Conservation (phyloP, 202 grass and related monocot genomes). For the Panicum virgatum region DNA sequence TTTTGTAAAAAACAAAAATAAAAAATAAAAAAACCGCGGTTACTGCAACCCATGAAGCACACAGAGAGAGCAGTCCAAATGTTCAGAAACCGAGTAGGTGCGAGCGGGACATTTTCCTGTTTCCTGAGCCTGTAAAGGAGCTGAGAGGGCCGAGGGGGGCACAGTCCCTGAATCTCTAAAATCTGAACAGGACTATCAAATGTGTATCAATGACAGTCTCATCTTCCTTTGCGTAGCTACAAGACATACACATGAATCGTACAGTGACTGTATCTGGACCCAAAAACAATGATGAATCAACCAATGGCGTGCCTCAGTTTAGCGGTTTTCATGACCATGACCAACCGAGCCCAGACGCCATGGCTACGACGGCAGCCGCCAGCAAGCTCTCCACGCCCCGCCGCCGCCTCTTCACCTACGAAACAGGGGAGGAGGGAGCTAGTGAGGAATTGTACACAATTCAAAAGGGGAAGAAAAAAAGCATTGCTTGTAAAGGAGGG, state of each 20-base stretch:
- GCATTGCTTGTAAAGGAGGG: conserved; percentile 51
- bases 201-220: neutral
- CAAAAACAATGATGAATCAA: conserved; percentile 25
- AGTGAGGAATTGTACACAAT: no score
- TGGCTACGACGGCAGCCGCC: neutral
- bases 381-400: neutral
- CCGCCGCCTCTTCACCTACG: conserved; percentile 27
- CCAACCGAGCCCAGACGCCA: conserved; percentile 4
- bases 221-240: conserved; percentile 31
- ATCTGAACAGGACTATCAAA: neutral
- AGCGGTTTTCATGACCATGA: neutral
- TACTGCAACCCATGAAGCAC: no score
- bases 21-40: no score
- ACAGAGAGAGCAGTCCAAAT: no score
- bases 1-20: no score
- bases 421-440: no score
- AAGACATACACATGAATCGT: neutral
- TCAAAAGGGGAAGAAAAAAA: conserved; percentile 10
- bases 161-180: no score
- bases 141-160: no score
- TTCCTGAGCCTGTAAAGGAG: no score
- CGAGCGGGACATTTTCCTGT: no score
- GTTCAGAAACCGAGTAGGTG: no score
- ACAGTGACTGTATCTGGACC: neutral
- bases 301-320: neutral